A percentile compares a stretch with the other conserved stretches of the same genome.
Conservation (phyloP, 257 asterid genomes). For the Ocimum tenuiflorum region DNA sequence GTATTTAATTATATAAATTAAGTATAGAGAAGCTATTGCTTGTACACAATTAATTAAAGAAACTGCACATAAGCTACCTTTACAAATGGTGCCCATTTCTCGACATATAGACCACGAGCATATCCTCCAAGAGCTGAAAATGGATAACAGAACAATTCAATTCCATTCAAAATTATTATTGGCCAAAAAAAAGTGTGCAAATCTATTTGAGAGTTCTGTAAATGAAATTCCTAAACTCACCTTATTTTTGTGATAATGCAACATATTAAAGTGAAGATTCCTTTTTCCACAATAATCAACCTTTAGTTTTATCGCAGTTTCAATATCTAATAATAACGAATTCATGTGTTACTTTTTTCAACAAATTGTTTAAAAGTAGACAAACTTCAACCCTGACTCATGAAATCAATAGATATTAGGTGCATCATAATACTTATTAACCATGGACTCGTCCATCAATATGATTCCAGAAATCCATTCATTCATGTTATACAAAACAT, state of each 20-base stretch:
- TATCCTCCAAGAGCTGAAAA: constrained; percentile 90
- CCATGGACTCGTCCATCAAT: neutral
- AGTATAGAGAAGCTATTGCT: neutral
- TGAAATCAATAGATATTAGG: neutral
- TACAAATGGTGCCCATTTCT: constrained; percentile 88
- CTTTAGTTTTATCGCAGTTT: constrained; percentile 2
- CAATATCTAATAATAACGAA: neutral
- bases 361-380: neutral
- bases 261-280: neutral
- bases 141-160: neutral
- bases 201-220: neutral
- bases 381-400: neutral
- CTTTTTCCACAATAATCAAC: neutral
- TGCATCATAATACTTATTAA: neutral
- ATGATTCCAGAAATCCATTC: neutral
- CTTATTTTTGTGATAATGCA: neutral
- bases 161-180: constrained; percentile 3
- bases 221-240: neutral
- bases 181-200: neutral
- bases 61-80: constrained; percentile 42
- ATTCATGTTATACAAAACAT: neutral
- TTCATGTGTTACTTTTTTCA: neutral
- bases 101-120: constrained; percentile 72
- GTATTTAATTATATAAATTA: neutral
- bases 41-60: neutral